These are phyloP conservation scores for Hemisphaericaspora nanyangensis DNA, from an alignment of 805 yeast species.

Conservation along the genomic window DNA sequence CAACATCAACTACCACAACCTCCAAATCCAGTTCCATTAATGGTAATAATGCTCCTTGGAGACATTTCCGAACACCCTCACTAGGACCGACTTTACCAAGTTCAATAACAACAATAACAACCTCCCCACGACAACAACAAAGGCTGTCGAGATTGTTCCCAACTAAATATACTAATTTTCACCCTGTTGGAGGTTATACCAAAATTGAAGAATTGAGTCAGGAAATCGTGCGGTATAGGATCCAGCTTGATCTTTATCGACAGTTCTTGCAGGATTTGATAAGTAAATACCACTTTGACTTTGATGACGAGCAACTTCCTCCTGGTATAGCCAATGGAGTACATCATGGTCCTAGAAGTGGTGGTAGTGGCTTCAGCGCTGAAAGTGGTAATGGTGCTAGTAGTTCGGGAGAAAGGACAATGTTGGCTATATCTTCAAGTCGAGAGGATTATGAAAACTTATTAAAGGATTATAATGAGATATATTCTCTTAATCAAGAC, in stretches of 20 bases:
- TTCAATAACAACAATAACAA: no score
- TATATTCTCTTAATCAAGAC: constrained; percentile 34
- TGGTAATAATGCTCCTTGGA: neutral
- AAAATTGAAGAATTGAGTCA: constrained; percentile 29
- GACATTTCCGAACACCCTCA: neutral
- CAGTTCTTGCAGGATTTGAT: constrained; percentile 37
- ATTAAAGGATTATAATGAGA: constrained; percentile 28
- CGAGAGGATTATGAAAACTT: constrained; percentile 2
- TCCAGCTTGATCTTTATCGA: constrained; percentile 37
- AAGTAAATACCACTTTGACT: constrained; percentile 11
- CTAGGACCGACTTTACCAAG: neutral
- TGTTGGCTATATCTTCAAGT: neutral
- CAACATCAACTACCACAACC: neutral
- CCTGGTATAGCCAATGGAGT: no score
- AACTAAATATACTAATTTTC: neutral
- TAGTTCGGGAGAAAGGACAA: neutral
- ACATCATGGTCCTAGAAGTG: no score
- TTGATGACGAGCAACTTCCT: neutral
- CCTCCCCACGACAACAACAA: no score
- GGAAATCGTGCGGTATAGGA: constrained; percentile 33
- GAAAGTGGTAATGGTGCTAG: no score
- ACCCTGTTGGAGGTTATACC: neutral
- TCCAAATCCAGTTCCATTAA: neutral
- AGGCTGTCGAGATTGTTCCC: no score
- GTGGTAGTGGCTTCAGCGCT: no score